phyloP scores from a whole-genome alignment of 352 stramenopile genomes.

The Phytophthora citrophthora region DNA sequence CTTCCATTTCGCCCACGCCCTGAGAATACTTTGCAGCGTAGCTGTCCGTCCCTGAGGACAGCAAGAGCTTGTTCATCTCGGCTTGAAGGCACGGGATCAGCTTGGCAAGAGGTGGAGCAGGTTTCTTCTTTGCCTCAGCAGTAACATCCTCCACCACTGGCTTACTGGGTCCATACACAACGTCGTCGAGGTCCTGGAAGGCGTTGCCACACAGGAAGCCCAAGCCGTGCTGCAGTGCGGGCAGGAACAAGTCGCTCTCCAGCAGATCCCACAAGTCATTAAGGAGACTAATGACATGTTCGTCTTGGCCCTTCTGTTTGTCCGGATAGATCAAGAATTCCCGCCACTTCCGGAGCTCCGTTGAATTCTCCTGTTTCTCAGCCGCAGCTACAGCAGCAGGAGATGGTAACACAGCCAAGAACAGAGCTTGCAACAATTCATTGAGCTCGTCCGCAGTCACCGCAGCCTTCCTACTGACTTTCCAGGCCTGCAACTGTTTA shows the following conservation, averaged over 20 bases:
- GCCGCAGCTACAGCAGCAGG: slow-evolving; percentile 24
- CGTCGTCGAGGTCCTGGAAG: slow-evolving; percentile 82
- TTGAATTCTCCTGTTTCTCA: slow-evolving; percentile 32
- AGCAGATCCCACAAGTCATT: slow-evolving; percentile 87
- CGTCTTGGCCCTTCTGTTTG: slow-evolving; percentile 68
- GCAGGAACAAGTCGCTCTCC: slow-evolving; percentile 79
- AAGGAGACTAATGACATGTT: slow-evolving; percentile 79
- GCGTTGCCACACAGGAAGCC: slow-evolving; percentile 80
- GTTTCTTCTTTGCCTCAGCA: slow-evolving; percentile 40
- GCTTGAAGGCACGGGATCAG: slow-evolving; percentile 78
- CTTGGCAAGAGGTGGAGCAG: slow-evolving; percentile 74
- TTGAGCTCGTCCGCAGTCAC: slow-evolving; percentile 78
- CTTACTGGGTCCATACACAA: slow-evolving; percentile 61
- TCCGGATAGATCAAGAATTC: slow-evolving; percentile 81
- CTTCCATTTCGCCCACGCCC: slow-evolving; percentile 74
- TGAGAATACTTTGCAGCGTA: slow-evolving; percentile 82
- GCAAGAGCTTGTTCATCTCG: slow-evolving; percentile 76
- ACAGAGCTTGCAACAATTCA: slow-evolving; percentile 72
- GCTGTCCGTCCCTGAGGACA: slow-evolving; percentile 51
- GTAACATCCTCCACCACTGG: slow-evolving; percentile 30
- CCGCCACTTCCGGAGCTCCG: slow-evolving; percentile 56
- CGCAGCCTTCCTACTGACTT: slow-evolving; percentile 73
- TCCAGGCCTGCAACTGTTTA: slow-evolving; percentile 66
- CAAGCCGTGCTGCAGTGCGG: slow-evolving; percentile 73
- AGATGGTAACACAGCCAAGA: slow-evolving; percentile 61